Evolutionary conservation across 1,284 basidiomycete species (phyloP), one percentile per base, ranked within the genome.

Genomic region (Termitomyces sp.): DNA sequence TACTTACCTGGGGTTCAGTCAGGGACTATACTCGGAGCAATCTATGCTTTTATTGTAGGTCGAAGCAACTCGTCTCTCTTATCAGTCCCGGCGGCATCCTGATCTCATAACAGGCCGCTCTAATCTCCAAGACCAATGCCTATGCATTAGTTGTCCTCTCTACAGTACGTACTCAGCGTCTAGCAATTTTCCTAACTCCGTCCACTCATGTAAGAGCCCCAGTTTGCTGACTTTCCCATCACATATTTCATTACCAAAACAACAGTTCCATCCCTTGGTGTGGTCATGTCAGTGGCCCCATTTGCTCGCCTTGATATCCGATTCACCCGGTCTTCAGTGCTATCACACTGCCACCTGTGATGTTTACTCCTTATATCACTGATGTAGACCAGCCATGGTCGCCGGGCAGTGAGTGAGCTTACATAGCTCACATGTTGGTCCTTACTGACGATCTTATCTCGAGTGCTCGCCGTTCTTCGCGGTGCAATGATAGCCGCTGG

Each of bases 211-310:
- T 33, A 13, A 5, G 26, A 39, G 9, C 10, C 37, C 16, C 19
- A 77, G 76, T 58, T 69, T 3, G 71, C 73, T 18, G 78, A 79
- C 56, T 54, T 80, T 26, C 73, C 75, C 1, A 68, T 77, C 31
- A 75, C 73, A 31, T 79, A 74, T 71, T 58, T 79, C 35, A 72
- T 78, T 28, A 70, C 71, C 4, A 65, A 69, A 26, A 73, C 75
- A 0, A 63, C 61, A 1, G 62, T 76, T 13, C 66, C 72, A 13
- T 72, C 75, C 1, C 60, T 79, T 14, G 77, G 76, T 5, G 69
- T 73, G 19, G 77, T 78, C 41, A 70, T 72, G 77, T 79, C 50
- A 16, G n/a, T 42, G 57, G 72, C 66, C 7, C 8, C 21, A n/a
- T 50, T 42, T 18, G 38, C 13, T 13, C 26, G 3, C 30, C 46